Percentiles rank a stretch among this genome's conserved stretches.
These are phyloP conservation scores for Mangifera indica DNA, from an alignment of 345 rosid genomes.

Conservation along the genomic window DNA sequence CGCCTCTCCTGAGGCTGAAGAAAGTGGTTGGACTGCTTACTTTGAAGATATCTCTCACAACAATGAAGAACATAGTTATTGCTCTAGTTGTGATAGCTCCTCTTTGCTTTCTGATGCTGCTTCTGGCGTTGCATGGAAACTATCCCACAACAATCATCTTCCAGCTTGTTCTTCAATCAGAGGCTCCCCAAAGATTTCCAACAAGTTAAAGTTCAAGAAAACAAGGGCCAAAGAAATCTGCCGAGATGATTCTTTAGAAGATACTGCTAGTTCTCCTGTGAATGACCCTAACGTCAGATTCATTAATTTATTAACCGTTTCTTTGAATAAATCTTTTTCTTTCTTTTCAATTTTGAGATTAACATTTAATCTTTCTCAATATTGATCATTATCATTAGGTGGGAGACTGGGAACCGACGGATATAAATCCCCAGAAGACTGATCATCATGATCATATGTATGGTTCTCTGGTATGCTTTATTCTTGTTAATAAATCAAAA, in stretches of 20 bases:
- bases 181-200: slow-evolving; percentile 22
- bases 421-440: slow-evolving; percentile 40
- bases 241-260: slow-evolving; percentile 77
- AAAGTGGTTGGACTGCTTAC: slow-evolving; percentile 91
- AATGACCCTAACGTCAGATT: slow-evolving; percentile 70
- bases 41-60: slow-evolving; percentile 61
- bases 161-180: slow-evolving; percentile 19
- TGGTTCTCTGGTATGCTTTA: slow-evolving; percentile 40
- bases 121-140: slow-evolving; percentile 46
- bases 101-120: slow-evolving; percentile 80
- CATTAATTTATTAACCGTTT: no score
- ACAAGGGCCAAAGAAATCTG: slow-evolving; percentile 49
- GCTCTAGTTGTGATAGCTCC: slow-evolving; percentile 43
- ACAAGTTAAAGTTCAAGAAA: slow-evolving; percentile 47
- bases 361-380: not conserved
- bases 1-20: slow-evolving; percentile 31
- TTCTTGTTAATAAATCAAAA: not conserved
- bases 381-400: slow-evolving; percentile 32
- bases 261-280: slow-evolving; percentile 89
- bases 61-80: slow-evolving; percentile 22
- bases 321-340: not conserved
- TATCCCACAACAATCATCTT: slow-evolving; percentile 16
- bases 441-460: slow-evolving; percentile 38
- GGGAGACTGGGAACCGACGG: slow-evolving; percentile 43
- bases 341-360: not conserved